Base-by-base conservation (phyloP, 2,329 filamentous ascomycete species). In the Penicillium sp. region DNA sequence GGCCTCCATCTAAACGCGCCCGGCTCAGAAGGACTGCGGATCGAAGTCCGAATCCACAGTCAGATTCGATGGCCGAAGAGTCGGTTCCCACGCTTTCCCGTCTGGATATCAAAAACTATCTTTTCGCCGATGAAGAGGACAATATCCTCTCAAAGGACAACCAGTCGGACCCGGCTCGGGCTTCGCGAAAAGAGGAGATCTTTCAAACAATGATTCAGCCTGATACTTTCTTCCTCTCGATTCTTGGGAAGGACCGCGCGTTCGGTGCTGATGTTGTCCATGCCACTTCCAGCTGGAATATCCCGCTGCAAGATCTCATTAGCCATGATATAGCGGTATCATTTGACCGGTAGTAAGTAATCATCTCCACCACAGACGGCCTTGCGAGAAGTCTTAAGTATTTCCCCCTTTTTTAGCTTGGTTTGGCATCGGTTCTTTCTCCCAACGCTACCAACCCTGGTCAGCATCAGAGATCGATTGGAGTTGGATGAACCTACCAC, bases 351-450 rank as follows among this genome's bases (percentile, higher is more conserved):
- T 36, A 11, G 33, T 36, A 20, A 36, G 21, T 11, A n/a, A 20
- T 15, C 21, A 7, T 23, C n/a, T n/a, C n/a, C n/a, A n/a, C n/a
- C n/a, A n/a, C n/a, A n/a, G n/a, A n/a, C 21, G 11, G 21, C 1
- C 9, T 20, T 16, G 31, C 8, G n/a, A 19, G 6, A 15, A 17
- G 15, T 18, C 11, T 20, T 11, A 17, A 9, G n/a, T 17, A 31
- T 16, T 27, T 7, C 26, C 14, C 10, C 2, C 2, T 19, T 5
- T 13, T 28, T n/a, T 31, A 51, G 48, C 33, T 37, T 51, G 20
- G 36, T 29, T 7, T 51, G 46, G 46, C 43, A 51, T 36, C 38
- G 36, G 7, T 43, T 51, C 27, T 51, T 49, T 36, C 23, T 36
- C 8, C 43, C 47, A 19, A 33, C 39, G 14, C 19, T 36, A 18